phyloP scores from a whole-genome alignment of 208 protist species.

The Leishmania major region DNA sequence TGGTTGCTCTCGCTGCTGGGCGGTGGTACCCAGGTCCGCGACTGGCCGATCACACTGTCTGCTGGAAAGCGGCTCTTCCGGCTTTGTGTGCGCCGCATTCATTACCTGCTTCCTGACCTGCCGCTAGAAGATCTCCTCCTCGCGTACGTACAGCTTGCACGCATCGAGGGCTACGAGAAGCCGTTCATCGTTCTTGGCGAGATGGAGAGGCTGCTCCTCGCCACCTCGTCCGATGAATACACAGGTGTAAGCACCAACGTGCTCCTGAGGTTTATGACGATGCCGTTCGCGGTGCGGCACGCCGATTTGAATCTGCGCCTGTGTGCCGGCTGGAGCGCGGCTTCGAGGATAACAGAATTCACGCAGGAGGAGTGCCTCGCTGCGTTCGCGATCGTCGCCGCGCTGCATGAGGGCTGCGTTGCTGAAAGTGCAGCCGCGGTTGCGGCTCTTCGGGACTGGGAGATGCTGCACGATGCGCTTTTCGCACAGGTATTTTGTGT shows the following conservation, averaged over 20 bases:
- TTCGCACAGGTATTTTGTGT: conserved; percentile 62
- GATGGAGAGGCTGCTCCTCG: conserved; percentile 38
- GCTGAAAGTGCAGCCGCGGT: conserved; percentile 14
- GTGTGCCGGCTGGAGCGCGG: conserved; percentile 13
- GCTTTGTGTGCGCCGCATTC: conserved; percentile 47
- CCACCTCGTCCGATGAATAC: conserved; percentile 18
- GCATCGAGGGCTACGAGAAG: conserved; percentile 33
- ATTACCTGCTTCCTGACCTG: conserved; percentile 49
- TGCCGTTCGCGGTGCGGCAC: conserved; percentile 11
- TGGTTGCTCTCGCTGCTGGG: conserved; percentile 47
- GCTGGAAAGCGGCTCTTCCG: conserved; percentile 42
- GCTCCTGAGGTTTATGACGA: conserved; percentile 38
- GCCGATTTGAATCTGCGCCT: conserved; percentile 14
- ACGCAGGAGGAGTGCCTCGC: conserved; percentile 25
- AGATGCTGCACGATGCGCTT: conserved; percentile 49
- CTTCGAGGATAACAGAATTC: conserved; percentile 28
- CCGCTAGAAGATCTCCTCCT: conserved; percentile 42
- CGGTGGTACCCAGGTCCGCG: conserved; percentile 9
- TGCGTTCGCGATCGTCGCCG: conserved; percentile 20
- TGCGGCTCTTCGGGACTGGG: conserved; percentile 25
- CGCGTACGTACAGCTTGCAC: conserved; percentile 34
- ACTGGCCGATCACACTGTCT: not conserved
- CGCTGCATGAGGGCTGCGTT: conserved; percentile 17
- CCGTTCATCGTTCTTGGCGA: conserved; percentile 61
- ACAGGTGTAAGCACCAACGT: conserved; percentile 13